These are phyloP conservation scores for Colletotrichum limetticola DNA, from an alignment of 2,329 filamentous ascomycete species.

Conservation along the genomic window DNA sequence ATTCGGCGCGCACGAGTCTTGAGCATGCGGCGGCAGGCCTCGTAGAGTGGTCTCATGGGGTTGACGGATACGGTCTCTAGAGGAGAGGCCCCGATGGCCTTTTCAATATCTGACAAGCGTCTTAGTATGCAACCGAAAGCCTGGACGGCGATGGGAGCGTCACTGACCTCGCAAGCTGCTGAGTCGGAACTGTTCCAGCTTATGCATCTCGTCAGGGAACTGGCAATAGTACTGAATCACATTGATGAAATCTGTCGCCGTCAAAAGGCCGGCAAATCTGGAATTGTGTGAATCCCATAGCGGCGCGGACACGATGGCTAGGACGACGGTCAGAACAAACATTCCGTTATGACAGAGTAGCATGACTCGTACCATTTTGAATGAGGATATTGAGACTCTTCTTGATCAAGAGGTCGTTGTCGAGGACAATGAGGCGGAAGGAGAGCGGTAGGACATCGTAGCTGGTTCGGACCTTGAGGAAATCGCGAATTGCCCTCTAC, in stretches of 20 bases:
- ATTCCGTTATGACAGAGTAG: slow-evolving; percentile 26
- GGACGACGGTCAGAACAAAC: slow-evolving; percentile 24
- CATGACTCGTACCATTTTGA: slow-evolving; percentile 79
- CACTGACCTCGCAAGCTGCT: slow-evolving; percentile 86
- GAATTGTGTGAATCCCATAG: slow-evolving; percentile 96
- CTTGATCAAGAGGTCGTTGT: slow-evolving; percentile 94
- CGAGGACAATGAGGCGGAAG: slow-evolving; percentile 94
- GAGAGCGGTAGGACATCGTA: slow-evolving; percentile 98
- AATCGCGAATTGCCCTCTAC: slow-evolving; percentile 91
- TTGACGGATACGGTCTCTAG: slow-evolving; percentile 97
- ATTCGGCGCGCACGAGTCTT: slow-evolving; percentile 93
- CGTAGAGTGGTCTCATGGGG: slow-evolving; percentile 89
- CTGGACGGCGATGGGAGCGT: not conserved
- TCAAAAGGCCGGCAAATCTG: slow-evolving; percentile 92
- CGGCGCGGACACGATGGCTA: slow-evolving; percentile 96
- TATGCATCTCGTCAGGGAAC: slow-evolving; percentile 87
- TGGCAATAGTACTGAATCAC: slow-evolving; percentile 99
- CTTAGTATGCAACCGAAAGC: slow-evolving; percentile 17
- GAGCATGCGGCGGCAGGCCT: slow-evolving; percentile 94
- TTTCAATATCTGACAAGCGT: slow-evolving; percentile 81
- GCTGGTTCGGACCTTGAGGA: slow-evolving; percentile 94
- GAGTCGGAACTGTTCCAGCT: slow-evolving; percentile 93
- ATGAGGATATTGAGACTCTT: slow-evolving; percentile 96
- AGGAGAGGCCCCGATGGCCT: slow-evolving; percentile 87
- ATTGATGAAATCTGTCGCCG: slow-evolving; percentile 97